Evolutionary conservation across 192 early-diverging fungal species (phyloP), one percentile per base, ranked within the genome.

Genomic region (Entomortierella parvispora): DNA sequence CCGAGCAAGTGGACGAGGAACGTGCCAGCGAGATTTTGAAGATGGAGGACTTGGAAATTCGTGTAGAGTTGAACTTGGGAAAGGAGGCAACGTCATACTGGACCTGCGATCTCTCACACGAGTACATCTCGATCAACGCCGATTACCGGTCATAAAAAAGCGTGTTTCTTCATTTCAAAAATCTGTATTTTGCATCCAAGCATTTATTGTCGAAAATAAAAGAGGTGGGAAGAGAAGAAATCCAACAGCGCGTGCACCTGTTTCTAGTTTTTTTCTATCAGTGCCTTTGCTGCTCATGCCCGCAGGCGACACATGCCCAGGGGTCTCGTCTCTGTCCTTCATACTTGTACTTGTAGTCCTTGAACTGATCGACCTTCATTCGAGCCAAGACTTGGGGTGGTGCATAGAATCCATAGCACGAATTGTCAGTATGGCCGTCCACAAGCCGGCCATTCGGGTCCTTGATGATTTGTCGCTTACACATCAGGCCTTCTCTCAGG

Each of bases 101-200:
- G 88, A 99, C 97, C 4, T 97, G 95, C 65, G 97, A 99, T 83
- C 85, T 97, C 29, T 94, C 90, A 55, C 91, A 95, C 67, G 96
- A 95, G 61, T 99, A 99, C 75, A 87, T 99, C 32, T 91, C 86
- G 22, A 99, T 98, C 71, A 98, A 98, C 76, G 94, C 92, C 18
- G 94, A 96, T 62, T 98, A 96, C 71, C 89, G 94, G 25, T 88
- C 87, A 40, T 91, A 80, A 77, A 32, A 23, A n/a, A 17, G 20
- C 4, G 10, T n/a, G n/a, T n/a, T n/a, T n/a, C n/a, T n/a, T n/a
- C n/a, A n/a, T n/a, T n/a, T n/a, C n/a, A n/a, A n/a, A n/a, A n/a
- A n/a, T n/a, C n/a, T n/a, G n/a, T n/a, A n/a, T n/a, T n/a, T n/a
- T n/a, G n/a, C n/a, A n/a, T n/a, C n/a, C n/a, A n/a, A n/a, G n/a